These are phyloP conservation scores for Aegilops tauschii DNA, from an alignment of 176 grass and related monocot genomes.

Conservation along the genomic window DNA sequence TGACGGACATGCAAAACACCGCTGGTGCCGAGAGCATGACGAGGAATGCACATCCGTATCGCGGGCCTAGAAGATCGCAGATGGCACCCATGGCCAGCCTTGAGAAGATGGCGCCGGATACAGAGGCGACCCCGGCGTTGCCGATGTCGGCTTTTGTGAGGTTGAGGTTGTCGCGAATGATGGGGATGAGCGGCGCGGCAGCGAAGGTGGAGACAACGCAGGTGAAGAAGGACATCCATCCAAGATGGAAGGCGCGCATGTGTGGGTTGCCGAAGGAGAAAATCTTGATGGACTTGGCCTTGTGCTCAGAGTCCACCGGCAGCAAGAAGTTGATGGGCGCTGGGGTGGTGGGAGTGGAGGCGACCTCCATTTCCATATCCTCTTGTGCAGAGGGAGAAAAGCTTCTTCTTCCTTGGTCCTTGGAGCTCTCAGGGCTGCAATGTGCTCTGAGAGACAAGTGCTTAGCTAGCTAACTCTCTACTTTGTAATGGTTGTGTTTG, in stretches of 20 bases:
- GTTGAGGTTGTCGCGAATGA: slow-evolving; percentile 80
- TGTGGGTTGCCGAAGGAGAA: background rate
- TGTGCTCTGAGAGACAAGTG: no score
- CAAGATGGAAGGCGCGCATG: background rate
- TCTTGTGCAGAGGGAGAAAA: background rate
- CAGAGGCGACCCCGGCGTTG: slow-evolving; percentile 84
- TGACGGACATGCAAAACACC: slow-evolving; percentile 74
- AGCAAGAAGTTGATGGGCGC: background rate
- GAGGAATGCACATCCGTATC: slow-evolving; percentile 81
- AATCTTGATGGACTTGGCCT: background rate
- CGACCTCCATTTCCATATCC: background rate
- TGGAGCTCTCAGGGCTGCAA: background rate
- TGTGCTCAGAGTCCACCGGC: background rate
- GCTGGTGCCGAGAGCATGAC: slow-evolving; percentile 69
- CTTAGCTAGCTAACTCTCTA: background rate
- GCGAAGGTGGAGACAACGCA: background rate
- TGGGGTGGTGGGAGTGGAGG: background rate
- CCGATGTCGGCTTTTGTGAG: slow-evolving; percentile 81
- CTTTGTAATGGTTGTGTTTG: background rate
- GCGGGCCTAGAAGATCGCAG: slow-evolving; percentile 69
- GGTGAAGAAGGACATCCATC: slow-evolving; percentile 4
- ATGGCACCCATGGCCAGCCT: slow-evolving; percentile 78
- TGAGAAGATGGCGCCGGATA: slow-evolving; percentile 84
- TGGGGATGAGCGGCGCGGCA: slow-evolving; percentile 43
- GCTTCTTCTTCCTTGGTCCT: background rate